Evolutionary conservation across 2,329 filamentous ascomycete genomes (phyloP).

Genomic region (Colletotrichum melonis): DNA sequence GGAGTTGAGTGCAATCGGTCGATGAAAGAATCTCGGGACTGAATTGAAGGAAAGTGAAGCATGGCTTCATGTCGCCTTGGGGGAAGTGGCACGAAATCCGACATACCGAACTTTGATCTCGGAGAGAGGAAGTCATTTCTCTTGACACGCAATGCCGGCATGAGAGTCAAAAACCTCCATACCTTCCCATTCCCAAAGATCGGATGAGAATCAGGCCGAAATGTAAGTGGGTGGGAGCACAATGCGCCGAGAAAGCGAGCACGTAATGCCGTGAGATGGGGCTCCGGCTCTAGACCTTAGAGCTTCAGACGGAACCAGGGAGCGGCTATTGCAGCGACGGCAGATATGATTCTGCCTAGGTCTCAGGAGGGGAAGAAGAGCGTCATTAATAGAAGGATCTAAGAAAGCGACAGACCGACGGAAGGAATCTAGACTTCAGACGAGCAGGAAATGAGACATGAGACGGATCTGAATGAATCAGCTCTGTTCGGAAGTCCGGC

Average conservation of each 20-base stretch:
- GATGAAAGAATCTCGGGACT: neutral
- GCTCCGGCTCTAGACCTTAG: too few relatives aligned
- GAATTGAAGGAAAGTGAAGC: neutral
- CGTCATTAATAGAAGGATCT: neutral
- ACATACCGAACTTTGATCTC: neutral
- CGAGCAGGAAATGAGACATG: neutral
- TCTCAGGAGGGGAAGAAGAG: neutral
- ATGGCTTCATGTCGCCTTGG: neutral
- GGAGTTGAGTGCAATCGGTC: neutral
- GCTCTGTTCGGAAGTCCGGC: slow-evolving; percentile 11
- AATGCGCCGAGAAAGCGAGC: slow-evolving; percentile 3
- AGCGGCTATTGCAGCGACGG: neutral
- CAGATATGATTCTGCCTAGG: neutral
- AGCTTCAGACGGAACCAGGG: slow-evolving; percentile 6
- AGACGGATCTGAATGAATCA: neutral
- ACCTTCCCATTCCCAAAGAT: neutral
- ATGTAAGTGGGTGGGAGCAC: neutral
- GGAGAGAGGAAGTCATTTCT: too few relatives aligned
- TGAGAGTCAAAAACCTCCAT: neutral
- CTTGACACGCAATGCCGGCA: neutral
- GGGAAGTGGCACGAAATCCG: neutral
- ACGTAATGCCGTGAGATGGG: neutral
- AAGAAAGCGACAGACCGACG: neutral
- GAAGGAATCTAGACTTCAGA: slow-evolving; percentile 2
- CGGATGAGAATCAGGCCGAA: slow-evolving; percentile 21